phyloP scores from a whole-genome alignment of 495 filamentous ascomycete species.

The Glonium stellatum region DNA sequence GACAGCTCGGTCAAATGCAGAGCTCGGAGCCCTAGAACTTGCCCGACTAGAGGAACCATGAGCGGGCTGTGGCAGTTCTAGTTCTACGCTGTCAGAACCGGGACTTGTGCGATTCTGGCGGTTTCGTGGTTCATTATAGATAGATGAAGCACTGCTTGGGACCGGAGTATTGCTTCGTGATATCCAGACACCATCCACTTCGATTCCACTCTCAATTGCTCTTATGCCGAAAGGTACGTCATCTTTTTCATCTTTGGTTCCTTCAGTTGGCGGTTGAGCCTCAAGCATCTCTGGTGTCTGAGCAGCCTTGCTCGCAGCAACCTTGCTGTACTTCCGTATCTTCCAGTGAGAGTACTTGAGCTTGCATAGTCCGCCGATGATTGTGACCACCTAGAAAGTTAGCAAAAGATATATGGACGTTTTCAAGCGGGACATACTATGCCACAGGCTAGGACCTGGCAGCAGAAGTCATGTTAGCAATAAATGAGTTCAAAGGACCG shows the following conservation, averaged over 20 bases:
- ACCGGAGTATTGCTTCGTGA: constrained; percentile 57
- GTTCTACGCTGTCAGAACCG: constrained; percentile 13
- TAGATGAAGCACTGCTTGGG: constrained; percentile 30
- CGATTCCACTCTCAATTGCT: constrained; percentile 77
- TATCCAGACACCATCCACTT: constrained; percentile 86
- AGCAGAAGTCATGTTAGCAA: constrained; percentile 11
- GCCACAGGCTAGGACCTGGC: constrained; percentile 32
- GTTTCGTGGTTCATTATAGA: constrained; percentile 6
- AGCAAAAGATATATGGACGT: constrained; percentile 24
- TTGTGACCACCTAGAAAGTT: constrained; percentile 42
- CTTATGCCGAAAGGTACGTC: constrained; percentile 84
- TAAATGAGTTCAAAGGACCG: neutral
- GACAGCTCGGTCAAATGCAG: constrained; percentile 28
- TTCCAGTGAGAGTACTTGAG: constrained; percentile 56
- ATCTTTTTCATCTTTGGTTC: constrained; percentile 36
- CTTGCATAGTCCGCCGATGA: constrained; percentile 46
- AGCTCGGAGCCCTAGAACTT: too few species aligned
- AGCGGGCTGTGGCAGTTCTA: constrained; percentile 15
- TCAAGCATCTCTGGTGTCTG: constrained; percentile 46
- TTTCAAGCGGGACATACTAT: constrained; percentile 38
- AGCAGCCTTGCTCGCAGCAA: constrained; percentile 58
- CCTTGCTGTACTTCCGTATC: constrained; percentile 55
- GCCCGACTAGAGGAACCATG: constrained; percentile 20
- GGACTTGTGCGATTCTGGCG: constrained; percentile 13
- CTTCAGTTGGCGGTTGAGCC: constrained; percentile 38